phyloP scores from a whole-genome alignment of 2,329 filamentous ascomycete species.

The Xylariaceae sp. region DNA sequence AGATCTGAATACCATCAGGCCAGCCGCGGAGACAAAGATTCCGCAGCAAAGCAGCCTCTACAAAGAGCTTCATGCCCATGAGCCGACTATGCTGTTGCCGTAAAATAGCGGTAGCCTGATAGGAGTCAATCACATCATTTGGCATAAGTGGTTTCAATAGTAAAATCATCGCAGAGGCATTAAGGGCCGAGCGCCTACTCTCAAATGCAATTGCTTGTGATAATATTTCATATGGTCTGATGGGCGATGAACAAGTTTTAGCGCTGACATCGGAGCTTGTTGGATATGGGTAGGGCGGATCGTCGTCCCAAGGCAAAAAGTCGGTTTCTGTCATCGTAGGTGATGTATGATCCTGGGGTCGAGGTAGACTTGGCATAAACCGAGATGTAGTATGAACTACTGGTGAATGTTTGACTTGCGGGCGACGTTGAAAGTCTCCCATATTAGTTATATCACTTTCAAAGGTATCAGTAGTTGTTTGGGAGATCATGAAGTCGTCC shows the following conservation, averaged over 20 bases:
- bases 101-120: constrained; percentile 54
- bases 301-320: constrained; percentile 55
- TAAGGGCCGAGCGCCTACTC: constrained; percentile 51
- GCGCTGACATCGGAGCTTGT: constrained; percentile 22
- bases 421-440: constrained; percentile 8
- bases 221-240: constrained; percentile 54
- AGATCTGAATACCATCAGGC: constrained; percentile 48
- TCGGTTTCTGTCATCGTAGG: constrained; percentile 52
- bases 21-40: constrained; percentile 58
- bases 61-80: constrained; percentile 55
- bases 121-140: constrained; percentile 48
- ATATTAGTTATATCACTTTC: constrained; percentile 24
- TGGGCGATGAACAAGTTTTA: constrained; percentile 34
- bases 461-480: constrained; percentile 30
- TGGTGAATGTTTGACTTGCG: constrained; percentile 12
- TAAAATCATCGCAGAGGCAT: constrained; percentile 58
- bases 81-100: constrained; percentile 58
- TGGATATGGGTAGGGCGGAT: constrained; percentile 53
- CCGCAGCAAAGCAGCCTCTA: constrained; percentile 57
- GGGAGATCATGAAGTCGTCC: constrained; percentile 33
- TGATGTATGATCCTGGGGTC: constrained; percentile 38
- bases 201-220: constrained; percentile 54
- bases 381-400: constrained; percentile 5
- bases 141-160: constrained; percentile 56
- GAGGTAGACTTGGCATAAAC: constrained; percentile 10